Percentiles rank a stretch among this genome's conserved stretches.
phyloP scores from a whole-genome alignment of 2,329 filamentous ascomycete genomes.

The Trichocomaceae sp. region DNA sequence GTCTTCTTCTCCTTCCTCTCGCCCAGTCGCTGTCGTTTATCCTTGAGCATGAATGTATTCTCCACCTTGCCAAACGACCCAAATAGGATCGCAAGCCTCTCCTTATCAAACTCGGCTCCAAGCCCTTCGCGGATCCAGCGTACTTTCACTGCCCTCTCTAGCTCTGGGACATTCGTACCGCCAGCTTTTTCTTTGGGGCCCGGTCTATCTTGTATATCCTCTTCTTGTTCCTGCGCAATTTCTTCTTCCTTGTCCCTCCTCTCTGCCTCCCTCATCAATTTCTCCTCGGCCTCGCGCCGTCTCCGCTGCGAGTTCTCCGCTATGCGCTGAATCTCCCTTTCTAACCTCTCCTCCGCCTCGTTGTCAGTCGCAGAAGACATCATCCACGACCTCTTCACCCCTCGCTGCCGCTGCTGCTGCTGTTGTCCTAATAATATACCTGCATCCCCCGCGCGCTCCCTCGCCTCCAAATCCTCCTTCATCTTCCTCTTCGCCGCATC shows the following conservation, averaged over 20 bases:
- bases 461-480: constrained; percentile 77
- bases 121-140: constrained; percentile 48
- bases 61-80: constrained; percentile 52
- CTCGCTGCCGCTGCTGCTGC: constrained; percentile 35
- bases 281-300: constrained; percentile 44
- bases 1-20: constrained; percentile 47
- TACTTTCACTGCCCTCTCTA: constrained; percentile 54
- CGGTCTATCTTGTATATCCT: constrained; percentile 35
- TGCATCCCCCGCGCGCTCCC: constrained; percentile 53
- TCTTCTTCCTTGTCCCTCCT: constrained; percentile 39
- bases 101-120: constrained; percentile 42
- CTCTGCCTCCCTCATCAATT: constrained; percentile 40
- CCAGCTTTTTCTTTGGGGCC: constrained; percentile 28
- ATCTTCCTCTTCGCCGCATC: constrained; percentile 66
- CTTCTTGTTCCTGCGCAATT: constrained; percentile 21
- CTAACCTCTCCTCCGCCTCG: constrained; percentile 45
- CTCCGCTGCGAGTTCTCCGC: constrained; percentile 49
- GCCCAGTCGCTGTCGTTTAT: constrained; percentile 48
- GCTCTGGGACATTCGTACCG: constrained; percentile 42
- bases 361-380: constrained; percentile 19
- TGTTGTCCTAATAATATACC: constrained; percentile 24
- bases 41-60: constrained; percentile 48
- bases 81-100: constrained; percentile 44
- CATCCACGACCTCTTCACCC: constrained; percentile 43
- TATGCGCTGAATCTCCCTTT: constrained; percentile 48